Evolutionary conservation across 345 rosid genomes (phyloP).

Genomic region (Citrus australasica): DNA sequence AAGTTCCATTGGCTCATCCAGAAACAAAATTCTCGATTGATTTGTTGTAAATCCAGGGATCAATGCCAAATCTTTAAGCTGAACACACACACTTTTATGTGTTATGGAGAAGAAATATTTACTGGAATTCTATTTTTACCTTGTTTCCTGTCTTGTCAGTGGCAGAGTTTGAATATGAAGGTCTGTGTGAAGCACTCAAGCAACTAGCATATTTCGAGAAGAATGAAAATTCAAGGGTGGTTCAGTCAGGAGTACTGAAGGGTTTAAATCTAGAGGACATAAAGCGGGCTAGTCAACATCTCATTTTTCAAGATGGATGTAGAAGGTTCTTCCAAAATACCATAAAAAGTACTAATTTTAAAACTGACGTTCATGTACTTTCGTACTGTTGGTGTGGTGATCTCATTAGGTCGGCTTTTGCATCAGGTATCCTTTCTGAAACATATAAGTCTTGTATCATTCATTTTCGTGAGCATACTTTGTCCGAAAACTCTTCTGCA

Average conservation of each 20-base stretch:
- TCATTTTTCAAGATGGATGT: constrained; percentile 54
- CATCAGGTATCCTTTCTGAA: constrained; percentile 36
- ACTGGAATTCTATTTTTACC: neutral
- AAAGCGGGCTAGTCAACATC: constrained; percentile 37
- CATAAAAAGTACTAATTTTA: constrained; percentile 23
- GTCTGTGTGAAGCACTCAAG: constrained; percentile 40
- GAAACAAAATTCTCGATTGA: neutral
- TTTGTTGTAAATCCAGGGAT: neutral
- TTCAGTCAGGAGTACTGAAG: constrained; percentile 46
- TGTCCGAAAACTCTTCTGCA: neutral
- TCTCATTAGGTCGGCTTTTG: constrained; percentile 49
- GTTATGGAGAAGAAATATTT: constrained; percentile 2
- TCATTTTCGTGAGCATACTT: neutral
- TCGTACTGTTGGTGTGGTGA: constrained; percentile 62
- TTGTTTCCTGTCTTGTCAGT: constrained; percentile 17
- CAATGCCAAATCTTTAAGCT: neutral
- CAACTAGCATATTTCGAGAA: constrained; percentile 45
- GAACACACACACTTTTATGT: neutral
- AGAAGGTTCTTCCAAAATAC: constrained; percentile 36
- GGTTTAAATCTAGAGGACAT: constrained; percentile 51
- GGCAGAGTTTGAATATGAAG: constrained; percentile 29
- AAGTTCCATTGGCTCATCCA: neutral
- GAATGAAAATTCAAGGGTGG: constrained; percentile 45
- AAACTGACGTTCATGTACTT: constrained; percentile 37
- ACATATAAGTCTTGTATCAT: neutral